These are phyloP conservation scores for Dissophora ornata DNA, from an alignment of 192 early-diverging fungal species.

Conservation along the genomic window DNA sequence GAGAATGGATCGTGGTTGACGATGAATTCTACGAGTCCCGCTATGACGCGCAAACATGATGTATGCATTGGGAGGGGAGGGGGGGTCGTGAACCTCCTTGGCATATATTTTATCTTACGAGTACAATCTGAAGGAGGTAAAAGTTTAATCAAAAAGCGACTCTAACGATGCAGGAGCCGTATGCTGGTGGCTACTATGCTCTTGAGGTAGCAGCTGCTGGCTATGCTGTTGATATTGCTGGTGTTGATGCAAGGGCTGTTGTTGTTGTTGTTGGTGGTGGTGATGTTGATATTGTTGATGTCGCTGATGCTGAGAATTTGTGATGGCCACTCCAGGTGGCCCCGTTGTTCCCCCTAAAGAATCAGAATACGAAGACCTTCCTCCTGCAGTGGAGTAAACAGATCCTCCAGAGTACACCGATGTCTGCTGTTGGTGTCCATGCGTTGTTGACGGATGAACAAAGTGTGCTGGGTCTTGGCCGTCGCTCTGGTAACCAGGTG, in stretches of 20 bases:
- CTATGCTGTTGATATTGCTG: constrained; percentile 2
- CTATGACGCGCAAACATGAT: too few relatives aligned
- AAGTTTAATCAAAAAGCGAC: constrained; percentile 15
- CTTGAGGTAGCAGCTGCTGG: constrained; percentile 1
- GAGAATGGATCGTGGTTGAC: too few relatives aligned
- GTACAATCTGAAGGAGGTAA: too few relatives aligned
- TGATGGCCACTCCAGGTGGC: not conserved
- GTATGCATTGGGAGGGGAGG: too few relatives aligned
- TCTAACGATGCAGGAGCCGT: constrained; percentile 6
- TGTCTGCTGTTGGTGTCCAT: not conserved
- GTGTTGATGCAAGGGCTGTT: constrained; percentile 5
- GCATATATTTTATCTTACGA: too few relatives aligned
- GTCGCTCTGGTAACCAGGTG: not conserved
- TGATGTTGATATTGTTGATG: not conserved
- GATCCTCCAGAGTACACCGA: not conserved
- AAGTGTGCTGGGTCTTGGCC: too few relatives aligned
- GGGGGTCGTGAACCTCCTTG: too few relatives aligned
- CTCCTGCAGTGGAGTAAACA: not conserved
- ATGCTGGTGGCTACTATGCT: too few relatives aligned
- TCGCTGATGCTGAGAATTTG: constrained; percentile 1
- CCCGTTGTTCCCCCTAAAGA: too few relatives aligned
- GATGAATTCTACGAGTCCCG: too few relatives aligned
- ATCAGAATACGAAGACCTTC: too few relatives aligned
- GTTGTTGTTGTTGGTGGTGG: constrained; percentile 6
- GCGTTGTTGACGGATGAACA: not conserved